Evolutionary conservation across 2,329 filamentous ascomycete species (phyloP).

Genomic region (Seiridium cupressi): DNA sequence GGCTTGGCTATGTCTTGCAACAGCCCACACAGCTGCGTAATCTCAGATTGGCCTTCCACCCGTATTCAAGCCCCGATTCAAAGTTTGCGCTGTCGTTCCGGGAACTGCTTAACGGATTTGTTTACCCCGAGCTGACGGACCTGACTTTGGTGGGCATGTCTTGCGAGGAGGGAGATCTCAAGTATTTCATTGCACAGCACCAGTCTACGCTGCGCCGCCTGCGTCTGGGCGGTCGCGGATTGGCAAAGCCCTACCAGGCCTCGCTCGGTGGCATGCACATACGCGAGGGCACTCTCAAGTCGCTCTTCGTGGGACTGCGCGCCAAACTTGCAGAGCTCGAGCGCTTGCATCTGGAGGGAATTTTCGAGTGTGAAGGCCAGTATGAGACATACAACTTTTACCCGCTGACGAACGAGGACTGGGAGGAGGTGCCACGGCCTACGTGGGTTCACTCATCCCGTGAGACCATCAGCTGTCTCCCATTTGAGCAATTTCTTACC

Average conservation of each 20-base stretch:
- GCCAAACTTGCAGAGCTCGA: conserved; percentile 34
- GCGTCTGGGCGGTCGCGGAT: conserved; percentile 42
- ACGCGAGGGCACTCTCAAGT: conserved; percentile 41
- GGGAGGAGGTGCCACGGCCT: conserved; percentile 29
- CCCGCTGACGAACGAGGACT: conserved; percentile 38
- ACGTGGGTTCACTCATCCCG: conserved; percentile 25
- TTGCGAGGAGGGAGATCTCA: conserved; percentile 42
- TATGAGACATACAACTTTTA: conserved; percentile 41
- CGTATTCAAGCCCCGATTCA: conserved; percentile 34
- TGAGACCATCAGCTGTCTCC: conserved; percentile 33
- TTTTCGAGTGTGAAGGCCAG: conserved; percentile 39
- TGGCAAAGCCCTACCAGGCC: conserved; percentile 35
- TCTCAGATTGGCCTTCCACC: conserved; percentile 40
- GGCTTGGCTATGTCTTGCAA: conserved; percentile 40
- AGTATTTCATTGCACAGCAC: conserved; percentile 39
- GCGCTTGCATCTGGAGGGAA: conserved; percentile 43
- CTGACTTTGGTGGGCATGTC: conserved; percentile 41
- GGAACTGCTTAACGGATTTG: conserved; percentile 35
- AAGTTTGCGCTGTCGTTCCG: conserved; percentile 40
- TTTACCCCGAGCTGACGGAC: conserved; percentile 35
- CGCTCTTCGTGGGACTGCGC: conserved; percentile 39
- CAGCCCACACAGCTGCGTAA: conserved; percentile 33
- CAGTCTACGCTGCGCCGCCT: conserved; percentile 36
- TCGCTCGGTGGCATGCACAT: conserved; percentile 43
- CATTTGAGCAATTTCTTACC: conserved; percentile 40